phyloP scores from a whole-genome alignment of 179 eudicot species.

The Carnegiea gigantea region DNA sequence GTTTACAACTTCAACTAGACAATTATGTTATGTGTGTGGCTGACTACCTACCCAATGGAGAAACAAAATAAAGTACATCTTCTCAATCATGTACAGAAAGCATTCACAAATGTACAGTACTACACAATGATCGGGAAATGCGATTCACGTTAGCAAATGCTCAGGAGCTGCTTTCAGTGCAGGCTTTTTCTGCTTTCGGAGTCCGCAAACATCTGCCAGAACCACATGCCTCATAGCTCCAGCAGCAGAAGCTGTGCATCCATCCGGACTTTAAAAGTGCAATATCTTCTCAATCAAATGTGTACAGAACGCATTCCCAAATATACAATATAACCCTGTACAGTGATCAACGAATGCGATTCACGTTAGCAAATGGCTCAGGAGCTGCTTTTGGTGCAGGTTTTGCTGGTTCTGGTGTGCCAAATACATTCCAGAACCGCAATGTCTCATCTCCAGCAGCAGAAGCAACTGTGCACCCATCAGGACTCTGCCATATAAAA shows the following conservation, averaged over 20 bases:
- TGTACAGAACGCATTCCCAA: not conserved
- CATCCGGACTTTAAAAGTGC: not conserved
- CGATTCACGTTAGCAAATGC: too few relatives aligned
- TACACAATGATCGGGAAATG: too few relatives aligned
- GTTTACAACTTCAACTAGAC: not conserved
- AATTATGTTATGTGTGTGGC: too few relatives aligned
- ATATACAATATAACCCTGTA: not conserved
- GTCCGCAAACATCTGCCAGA: too few relatives aligned
- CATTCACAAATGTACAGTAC: too few relatives aligned
- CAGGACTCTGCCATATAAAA: slow-evolving; percentile 35
- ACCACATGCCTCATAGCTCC: too few relatives aligned
- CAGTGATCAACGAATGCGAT: slow-evolving; percentile 41
- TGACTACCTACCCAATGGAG: too few relatives aligned
- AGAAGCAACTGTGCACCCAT: slow-evolving; percentile 6
- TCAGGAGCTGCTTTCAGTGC: too few relatives aligned
- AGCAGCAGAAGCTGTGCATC: too few relatives aligned
- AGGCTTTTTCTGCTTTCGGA: too few relatives aligned
- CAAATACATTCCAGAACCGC: slow-evolving; percentile 36
- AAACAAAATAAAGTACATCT: not conserved
- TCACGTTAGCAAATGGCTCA: slow-evolving; percentile 20
- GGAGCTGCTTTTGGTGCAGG: slow-evolving; percentile 45
- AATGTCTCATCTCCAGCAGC: slow-evolving; percentile 5
- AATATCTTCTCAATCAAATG: not conserved
- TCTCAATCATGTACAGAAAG: too few relatives aligned
- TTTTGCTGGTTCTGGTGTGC: slow-evolving; percentile 56